Evolutionary conservation across 2,329 filamentous ascomycete genomes (phyloP).

Genomic region (Xylaria sp.): DNA sequence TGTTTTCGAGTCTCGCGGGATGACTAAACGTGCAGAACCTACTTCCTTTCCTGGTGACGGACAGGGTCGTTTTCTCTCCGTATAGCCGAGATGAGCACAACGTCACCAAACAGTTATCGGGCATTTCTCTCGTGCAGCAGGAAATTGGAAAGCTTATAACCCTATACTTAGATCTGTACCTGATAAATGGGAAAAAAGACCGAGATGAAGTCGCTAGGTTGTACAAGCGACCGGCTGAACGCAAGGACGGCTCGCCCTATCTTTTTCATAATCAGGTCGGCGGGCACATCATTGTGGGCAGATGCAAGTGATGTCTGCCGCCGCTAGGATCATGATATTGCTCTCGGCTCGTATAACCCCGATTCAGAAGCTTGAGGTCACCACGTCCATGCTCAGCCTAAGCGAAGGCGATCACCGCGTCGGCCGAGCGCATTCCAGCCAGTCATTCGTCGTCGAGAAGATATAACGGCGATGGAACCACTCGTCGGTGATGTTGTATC

Average conservation of each 20-base stretch:
- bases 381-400: conserved; percentile 32
- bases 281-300: conserved; percentile 33
- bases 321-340: conserved; percentile 39
- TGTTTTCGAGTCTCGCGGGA: conserved; percentile 29
- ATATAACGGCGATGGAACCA: conserved; percentile 39
- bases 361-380: conserved; percentile 37
- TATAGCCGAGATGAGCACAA: conserved; percentile 42
- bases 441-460: conserved; percentile 35
- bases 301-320: conserved; percentile 37
- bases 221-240: conserved; percentile 37
- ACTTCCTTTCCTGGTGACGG: conserved; percentile 40
- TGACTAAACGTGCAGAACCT: conserved; percentile 40
- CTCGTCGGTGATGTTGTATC: conserved; percentile 39
- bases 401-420: conserved; percentile 42
- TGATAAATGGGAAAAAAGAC: conserved; percentile 35
- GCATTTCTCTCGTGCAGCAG: conserved; percentile 26
- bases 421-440: conserved; percentile 37
- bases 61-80: conserved; percentile 36
- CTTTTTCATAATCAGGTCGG: conserved; percentile 26
- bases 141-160: conserved; percentile 31
- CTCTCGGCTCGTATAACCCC: conserved; percentile 37
- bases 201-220: conserved; percentile 34
- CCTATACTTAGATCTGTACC: conserved; percentile 25
- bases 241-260: conserved; percentile 36
- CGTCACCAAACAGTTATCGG: conserved; percentile 33